Base-by-base conservation (phyloP, 441 rosid species). In the Monsonia emarginata region DNA sequence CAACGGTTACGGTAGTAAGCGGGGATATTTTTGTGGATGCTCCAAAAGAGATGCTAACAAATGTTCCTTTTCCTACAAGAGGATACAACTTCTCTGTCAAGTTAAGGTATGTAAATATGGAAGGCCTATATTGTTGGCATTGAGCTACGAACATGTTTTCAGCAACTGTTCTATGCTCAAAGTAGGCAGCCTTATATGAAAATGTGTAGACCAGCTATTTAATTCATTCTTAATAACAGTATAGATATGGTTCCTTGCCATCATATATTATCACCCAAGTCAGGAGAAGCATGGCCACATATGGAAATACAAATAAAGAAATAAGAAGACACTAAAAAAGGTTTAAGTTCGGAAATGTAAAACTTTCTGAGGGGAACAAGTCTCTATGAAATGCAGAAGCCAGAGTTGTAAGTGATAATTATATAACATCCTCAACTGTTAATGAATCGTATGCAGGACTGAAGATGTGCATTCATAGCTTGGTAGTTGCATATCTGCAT, bases 21-120 rank as follows among this genome's bases (percentile, higher is more conserved):
- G 85, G 91, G 73, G 79, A 78, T 70, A 46, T 90, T 69, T 70
- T 78, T 24, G 74, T 90, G 78, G 84, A 83, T 76, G 88, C 93
- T 61, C 97, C 98, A 21, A 80, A 74, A 74, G 93, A 84, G 84
- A 81, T 82, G 71, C 80, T 88, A 31, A 82, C 96, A 65, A 94
- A 94, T 75, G 85, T 79, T 74, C 93, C 95, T 54, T 79, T 81
- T 80, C 96, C 96, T 21, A 65, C 78, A 10, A 83, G 83, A 74
- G 97, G 98, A 76, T 94, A 81, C 72, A 74, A 71, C 73, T 94
- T 94, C 80, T 46, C 82, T 31, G 88, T 94, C 75, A 88, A 81
- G 75, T 81, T 89, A 83, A 84, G 95, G 98, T 94, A 36, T 72
- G 85, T 73, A 66, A 48, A 58, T 54, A 25, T 69, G n/a, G 66